Base-by-base conservation (phyloP, 2,329 filamentous ascomycete genomes). In the Colletotrichum cordylinicola region DNA sequence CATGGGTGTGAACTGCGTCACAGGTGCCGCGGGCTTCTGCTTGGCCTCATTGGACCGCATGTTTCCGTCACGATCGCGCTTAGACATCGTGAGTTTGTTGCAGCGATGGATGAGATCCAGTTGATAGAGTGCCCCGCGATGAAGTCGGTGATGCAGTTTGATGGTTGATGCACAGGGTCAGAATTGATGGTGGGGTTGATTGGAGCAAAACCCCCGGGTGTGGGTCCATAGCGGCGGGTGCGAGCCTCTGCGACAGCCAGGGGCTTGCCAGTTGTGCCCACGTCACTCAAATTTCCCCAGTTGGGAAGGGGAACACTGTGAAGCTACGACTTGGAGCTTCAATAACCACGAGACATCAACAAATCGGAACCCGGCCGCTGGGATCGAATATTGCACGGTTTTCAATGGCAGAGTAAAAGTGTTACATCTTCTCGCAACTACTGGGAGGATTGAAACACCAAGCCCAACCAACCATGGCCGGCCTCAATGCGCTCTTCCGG, bases 1-100 rank as follows among this genome's bases (percentile, higher is more conserved):
- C 90, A 98, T 96, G 78, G 93, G 85, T 77, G 92, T 91, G 82
- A 91, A 93, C 67, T 84, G 81, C 65, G 85, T 83, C 37, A 83
- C 82, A 7, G 86, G 84, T 24, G 80, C 81, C 60, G 85, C 83
- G 21, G 80, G 78, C 64, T 77, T 80, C 66, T 76, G 77, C 68
- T 75, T 80, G 52, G 76, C 78, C 77, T 79, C 79, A 83, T 88
- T 89, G 77, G 85, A 82, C 62, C 85, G 82, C 55, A 81, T 80
- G 75, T 88, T 89, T 74, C 90, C 91, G 70, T 89, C 87, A 77
- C 87, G 85, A 79, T 90, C 87, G 79, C 91, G 87, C 83, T 92
- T 92, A 74, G 77, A 78, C 77, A 78, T 78, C 35, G 27, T 21
- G 8, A 61, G 52, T 21, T n/a, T 21, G 18, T 62, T 56, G 67